A percentile compares a stretch with the other conserved stretches of the same genome.
Evolutionary conservation across 805 yeast species (phyloP).

Genomic region (Ogataea neopini): DNA sequence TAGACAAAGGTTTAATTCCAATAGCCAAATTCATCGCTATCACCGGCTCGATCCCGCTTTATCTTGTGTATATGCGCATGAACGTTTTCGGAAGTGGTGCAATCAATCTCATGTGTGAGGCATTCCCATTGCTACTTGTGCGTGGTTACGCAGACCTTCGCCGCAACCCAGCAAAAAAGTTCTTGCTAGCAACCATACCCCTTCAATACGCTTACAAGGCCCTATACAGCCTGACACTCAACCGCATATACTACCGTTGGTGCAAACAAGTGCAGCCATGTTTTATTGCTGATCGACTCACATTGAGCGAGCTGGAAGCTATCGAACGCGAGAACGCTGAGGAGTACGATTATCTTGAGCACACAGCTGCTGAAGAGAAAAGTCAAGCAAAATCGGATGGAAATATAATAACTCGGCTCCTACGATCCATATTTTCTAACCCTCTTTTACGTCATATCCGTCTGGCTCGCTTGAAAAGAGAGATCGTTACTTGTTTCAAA

Average conservation of each 20-base stretch:
- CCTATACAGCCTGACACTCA: conserved; percentile 30
- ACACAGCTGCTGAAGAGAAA: conserved; percentile 1
- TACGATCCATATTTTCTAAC: conserved; percentile 10
- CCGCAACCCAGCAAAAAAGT: conserved; percentile 17
- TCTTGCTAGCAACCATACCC: conserved; percentile 19
- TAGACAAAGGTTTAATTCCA: conserved; percentile 23
- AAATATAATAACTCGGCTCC: conserved; percentile 1
- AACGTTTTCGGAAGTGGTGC: conserved; percentile 12
- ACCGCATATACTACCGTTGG: conserved; percentile 39
- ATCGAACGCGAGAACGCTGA: conserved; percentile 35
- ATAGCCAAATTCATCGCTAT: conserved; percentile 25
- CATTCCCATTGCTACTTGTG: conserved; percentile 20
- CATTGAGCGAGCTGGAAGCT: conserved; percentile 33
- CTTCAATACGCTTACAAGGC: conserved; percentile 21
- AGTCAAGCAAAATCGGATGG: background rate
- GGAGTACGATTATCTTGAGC: conserved; percentile 23
- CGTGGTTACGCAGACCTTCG: conserved; percentile 15
- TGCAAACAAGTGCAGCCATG: conserved; percentile 35
- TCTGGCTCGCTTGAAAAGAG: conserved; percentile 29
- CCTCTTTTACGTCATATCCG: conserved; percentile 19
- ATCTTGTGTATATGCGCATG: conserved; percentile 27
- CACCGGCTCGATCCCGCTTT: conserved; percentile 35
- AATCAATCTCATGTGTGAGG: conserved; percentile 12
- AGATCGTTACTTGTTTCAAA: conserved; percentile 27
- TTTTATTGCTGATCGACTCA: conserved; percentile 36